Evolutionary conservation across 768 basidiomycete species (phyloP).

Genomic region (Termitomyces sp.): DNA sequence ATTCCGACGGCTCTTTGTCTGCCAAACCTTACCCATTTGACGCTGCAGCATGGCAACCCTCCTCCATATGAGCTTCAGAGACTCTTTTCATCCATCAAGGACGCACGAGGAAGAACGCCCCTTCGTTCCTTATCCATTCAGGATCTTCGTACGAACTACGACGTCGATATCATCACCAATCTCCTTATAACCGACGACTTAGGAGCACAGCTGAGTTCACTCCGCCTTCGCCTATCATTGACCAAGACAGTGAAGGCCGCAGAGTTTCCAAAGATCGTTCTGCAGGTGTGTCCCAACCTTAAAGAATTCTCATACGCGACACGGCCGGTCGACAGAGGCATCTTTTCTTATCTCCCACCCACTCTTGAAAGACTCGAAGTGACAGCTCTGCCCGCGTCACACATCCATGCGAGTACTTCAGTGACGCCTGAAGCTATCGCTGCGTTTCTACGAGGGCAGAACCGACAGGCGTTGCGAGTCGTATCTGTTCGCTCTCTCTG

Average conservation of each 20-base stretch:
- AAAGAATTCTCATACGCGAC: slow-evolving; percentile 8
- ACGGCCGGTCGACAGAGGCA: background rate
- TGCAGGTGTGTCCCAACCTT: slow-evolving; percentile 3
- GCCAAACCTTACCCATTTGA: slow-evolving; percentile 1
- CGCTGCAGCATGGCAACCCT: slow-evolving; percentile 3
- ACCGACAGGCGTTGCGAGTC: background rate
- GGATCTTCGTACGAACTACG: slow-evolving; percentile 4
- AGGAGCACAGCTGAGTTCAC: slow-evolving; percentile 1
- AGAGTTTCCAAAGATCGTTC: slow-evolving; percentile 2
- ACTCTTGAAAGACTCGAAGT: slow-evolving; percentile 6
- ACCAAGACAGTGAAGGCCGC: background rate
- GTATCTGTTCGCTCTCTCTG: slow-evolving; percentile 5
- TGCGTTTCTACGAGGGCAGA: slow-evolving; percentile 1
- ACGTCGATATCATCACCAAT: slow-evolving; percentile 3
- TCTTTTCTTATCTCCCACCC: slow-evolving; percentile 4
- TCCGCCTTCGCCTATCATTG: slow-evolving; percentile 1
- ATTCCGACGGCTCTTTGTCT: background rate
- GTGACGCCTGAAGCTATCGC: slow-evolving; percentile 4
- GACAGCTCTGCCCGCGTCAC: slow-evolving; percentile 4
- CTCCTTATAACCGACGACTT: background rate
- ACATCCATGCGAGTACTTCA: slow-evolving; percentile 4
- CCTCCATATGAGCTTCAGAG: slow-evolving; percentile 1
- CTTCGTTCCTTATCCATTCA: slow-evolving; percentile 3
- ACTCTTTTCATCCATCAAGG: slow-evolving; percentile 6
- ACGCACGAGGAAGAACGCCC: background rate